Evolutionary conservation across 805 yeast species (phyloP).

Genomic region (Candida argentea): DNA sequence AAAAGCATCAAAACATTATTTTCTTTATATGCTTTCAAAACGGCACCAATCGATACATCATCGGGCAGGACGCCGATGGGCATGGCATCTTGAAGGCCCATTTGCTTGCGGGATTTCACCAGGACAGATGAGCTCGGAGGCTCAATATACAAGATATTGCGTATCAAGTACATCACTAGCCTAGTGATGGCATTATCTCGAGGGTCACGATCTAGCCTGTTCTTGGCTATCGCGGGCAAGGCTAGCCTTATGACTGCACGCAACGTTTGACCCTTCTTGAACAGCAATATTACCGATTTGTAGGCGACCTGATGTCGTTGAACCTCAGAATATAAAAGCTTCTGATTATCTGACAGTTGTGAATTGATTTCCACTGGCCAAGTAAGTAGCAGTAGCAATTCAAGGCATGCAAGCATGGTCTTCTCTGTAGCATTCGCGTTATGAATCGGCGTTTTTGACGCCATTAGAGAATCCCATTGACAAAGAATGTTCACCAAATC

Average conservation of each 20-base stretch:
- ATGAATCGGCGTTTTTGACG: conserved; percentile 18
- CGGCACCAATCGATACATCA: conserved; percentile 57
- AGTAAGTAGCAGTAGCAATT: conserved; percentile 71
- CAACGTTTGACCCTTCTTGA: conserved; percentile 50
- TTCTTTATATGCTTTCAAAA: conserved; percentile 46
- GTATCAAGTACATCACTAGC: conserved; percentile 60
- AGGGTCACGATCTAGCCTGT: conserved; percentile 46
- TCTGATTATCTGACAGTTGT: conserved; percentile 49
- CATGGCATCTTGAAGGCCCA: conserved; percentile 25
- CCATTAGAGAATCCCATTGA: conserved; percentile 50
- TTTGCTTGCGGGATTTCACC: conserved; percentile 26
- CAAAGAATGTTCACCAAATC: conserved; percentile 70
- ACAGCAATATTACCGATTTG: conserved; percentile 55
- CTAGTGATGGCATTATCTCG: conserved; percentile 67
- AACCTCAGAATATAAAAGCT: conserved; percentile 46
- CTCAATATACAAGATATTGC: conserved; percentile 72
- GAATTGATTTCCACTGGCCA: conserved; percentile 71
- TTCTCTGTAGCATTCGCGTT: conserved; percentile 36
- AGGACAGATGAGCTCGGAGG: conserved; percentile 51
- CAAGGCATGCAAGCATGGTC: conserved; percentile 63
- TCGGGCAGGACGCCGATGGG: conserved; percentile 51
- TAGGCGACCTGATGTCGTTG: conserved; percentile 60
- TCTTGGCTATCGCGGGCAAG: conserved; percentile 45
- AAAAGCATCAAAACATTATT: conserved; percentile 69
- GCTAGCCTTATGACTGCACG: conserved; percentile 63